These are phyloP conservation scores for Beauveria pseudobassiana DNA, from an alignment of 2,329 filamentous ascomycete genomes.

Conservation along the genomic window DNA sequence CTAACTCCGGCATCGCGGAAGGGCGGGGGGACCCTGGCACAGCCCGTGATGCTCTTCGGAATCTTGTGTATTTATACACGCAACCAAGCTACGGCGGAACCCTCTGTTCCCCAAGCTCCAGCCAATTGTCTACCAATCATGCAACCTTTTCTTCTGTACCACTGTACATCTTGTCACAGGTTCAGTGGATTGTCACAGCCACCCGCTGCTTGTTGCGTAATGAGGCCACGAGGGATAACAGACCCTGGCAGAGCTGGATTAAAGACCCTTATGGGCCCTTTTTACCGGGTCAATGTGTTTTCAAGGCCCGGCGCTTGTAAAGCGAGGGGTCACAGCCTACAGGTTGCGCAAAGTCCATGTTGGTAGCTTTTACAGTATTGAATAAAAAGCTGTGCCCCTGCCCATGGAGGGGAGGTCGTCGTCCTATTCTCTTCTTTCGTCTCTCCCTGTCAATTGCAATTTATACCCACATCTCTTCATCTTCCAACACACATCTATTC, in stretches of 20 bases:
- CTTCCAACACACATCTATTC: background rate
- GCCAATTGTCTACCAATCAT: background rate
- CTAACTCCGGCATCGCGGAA: conserved; percentile 6
- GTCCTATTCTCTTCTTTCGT: background rate
- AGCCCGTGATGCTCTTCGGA: background rate
- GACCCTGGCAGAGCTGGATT: background rate
- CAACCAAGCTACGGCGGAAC: too few species aligned
- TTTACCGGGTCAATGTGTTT: background rate
- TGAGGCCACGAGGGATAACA: background rate
- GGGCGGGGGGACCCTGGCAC: background rate
- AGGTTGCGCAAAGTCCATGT: background rate
- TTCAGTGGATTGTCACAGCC: background rate
- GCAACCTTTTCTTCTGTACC: background rate
- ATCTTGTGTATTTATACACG: too few species aligned
- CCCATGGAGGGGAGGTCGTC: background rate
- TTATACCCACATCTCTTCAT: background rate
- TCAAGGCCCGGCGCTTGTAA: background rate
- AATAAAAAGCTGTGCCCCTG: background rate
- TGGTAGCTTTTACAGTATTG: background rate
- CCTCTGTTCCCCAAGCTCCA: too few species aligned
- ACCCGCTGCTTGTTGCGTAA: background rate
- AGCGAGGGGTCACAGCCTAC: too few species aligned
- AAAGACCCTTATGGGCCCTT: background rate
- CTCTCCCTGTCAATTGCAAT: background rate
- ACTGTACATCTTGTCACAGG: background rate